Evolutionary conservation across 176 grass and related monocot species (phyloP).

Genomic region (Eragrostis nindensis): DNA sequence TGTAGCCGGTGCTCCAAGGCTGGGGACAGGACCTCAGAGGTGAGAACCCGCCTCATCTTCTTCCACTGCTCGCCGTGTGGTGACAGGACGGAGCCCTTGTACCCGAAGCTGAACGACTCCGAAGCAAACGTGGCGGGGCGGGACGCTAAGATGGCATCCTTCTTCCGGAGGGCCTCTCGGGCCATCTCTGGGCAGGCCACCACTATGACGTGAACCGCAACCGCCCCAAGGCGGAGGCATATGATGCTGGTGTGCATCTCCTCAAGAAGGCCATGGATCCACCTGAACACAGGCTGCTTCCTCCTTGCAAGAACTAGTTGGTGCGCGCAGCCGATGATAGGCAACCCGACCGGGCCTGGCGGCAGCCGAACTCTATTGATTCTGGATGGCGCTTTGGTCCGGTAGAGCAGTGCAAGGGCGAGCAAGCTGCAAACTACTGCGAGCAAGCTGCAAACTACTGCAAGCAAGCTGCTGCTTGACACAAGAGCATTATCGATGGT

Average conservation of each 20-base stretch:
- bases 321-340: conserved; percentile 39
- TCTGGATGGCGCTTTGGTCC: too few species aligned
- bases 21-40: conserved; percentile 26
- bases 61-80: conserved; percentile 51
- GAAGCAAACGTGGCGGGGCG: conserved; percentile 19
- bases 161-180: conserved; percentile 40
- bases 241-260: conserved; percentile 44
- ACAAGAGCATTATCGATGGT: too few species aligned
- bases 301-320: conserved; percentile 3
- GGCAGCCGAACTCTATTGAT: background rate
- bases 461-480: too few species aligned
- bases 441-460: too few species aligned
- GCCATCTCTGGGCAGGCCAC: conserved; percentile 43
- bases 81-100: conserved; percentile 1
- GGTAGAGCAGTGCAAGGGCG: too few species aligned
- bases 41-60: conserved; percentile 51
- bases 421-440: too few species aligned
- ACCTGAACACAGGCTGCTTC: conserved; percentile 41
- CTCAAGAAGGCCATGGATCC: conserved; percentile 44
- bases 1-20: conserved; percentile 9
- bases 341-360: conserved; percentile 33
- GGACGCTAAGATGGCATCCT: conserved; percentile 43
- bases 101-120: background rate
- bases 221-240: conserved; percentile 40
- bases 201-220: conserved; percentile 25